These are phyloP conservation scores for Pleurozium schreberi DNA, from an alignment of 225 moss, liverwort and hornwort species.

Conservation along the genomic window DNA sequence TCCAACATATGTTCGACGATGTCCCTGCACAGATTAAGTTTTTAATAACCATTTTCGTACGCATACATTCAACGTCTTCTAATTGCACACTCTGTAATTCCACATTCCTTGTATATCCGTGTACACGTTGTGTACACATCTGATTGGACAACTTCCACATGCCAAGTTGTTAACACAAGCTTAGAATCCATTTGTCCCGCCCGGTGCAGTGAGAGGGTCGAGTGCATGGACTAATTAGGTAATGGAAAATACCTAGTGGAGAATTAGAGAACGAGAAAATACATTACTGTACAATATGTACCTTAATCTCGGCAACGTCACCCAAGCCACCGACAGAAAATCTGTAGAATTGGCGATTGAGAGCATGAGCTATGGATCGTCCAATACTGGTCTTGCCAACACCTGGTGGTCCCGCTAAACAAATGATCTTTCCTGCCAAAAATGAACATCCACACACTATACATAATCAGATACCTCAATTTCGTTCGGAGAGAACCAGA, in stretches of 20 bases:
- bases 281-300: background rate
- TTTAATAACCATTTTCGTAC: background rate
- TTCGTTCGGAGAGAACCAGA: background rate
- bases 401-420: slow-evolving; percentile 95
- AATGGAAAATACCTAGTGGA: background rate
- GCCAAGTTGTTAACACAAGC: background rate
- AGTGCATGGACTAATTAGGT: background rate
- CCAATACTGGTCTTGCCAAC: slow-evolving; percentile 99
- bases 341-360: slow-evolving; percentile 82
- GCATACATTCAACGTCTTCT: background rate
- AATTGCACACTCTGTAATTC: background rate
- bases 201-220: background rate
- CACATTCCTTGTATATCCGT: background rate
- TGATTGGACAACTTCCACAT: background rate
- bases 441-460: background rate
- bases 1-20: slow-evolving; percentile 95
- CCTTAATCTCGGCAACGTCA: slow-evolving; percentile 98
- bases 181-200: background rate
- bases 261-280: background rate
- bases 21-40: slow-evolving; percentile 40
- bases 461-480: background rate
- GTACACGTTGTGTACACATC: background rate
- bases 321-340: slow-evolving; percentile 98
- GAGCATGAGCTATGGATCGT: slow-evolving; percentile 96
- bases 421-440: slow-evolving; percentile 86